A percentile compares a stretch with the other conserved stretches of the same genome.
Evolutionary conservation across 192 early-diverging fungal genomes (phyloP).

Genomic region (Podila epicladia): DNA sequence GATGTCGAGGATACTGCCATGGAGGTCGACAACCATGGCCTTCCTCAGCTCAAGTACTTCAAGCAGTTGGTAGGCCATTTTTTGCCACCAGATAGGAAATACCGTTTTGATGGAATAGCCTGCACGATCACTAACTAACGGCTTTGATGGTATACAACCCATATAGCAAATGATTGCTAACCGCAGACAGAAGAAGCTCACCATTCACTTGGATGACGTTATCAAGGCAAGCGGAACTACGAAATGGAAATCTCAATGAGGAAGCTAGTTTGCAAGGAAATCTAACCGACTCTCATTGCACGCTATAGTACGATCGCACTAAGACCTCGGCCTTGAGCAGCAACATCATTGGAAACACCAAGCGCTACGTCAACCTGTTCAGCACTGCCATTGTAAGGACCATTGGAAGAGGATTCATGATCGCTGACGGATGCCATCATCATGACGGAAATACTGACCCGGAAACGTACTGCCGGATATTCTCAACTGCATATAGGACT

Average conservation of each 20-base stretch:
- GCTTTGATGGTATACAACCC: background rate
- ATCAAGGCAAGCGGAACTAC: slow-evolving; percentile 42
- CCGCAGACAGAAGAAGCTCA: slow-evolving; percentile 65
- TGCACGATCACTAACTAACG: background rate
- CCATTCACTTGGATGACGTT: slow-evolving; percentile 77
- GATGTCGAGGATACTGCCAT: slow-evolving; percentile 44
- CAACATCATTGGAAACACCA: slow-evolving; percentile 87
- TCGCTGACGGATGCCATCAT: background rate
- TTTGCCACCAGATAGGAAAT: background rate
- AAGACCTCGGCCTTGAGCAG: slow-evolving; percentile 55
- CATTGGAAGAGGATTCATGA: background rate
- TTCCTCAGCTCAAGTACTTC: slow-evolving; percentile 45
- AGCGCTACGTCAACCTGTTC: slow-evolving; percentile 85
- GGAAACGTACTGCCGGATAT: background rate
- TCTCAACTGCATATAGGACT: slow-evolving; percentile 17
- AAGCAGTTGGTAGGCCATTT: slow-evolving; percentile 27
- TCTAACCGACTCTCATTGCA: background rate
- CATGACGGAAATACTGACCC: background rate
- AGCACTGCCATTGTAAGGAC: slow-evolving; percentile 71
- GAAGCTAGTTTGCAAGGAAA: background rate
- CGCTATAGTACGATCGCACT: slow-evolving; percentile 35
- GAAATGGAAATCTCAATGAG: too few species aligned
- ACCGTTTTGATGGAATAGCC: background rate
- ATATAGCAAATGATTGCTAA: slow-evolving; percentile 71
- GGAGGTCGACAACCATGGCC: slow-evolving; percentile 26